These are phyloP conservation scores for Colletotrichum viniferum DNA, from an alignment of 2,329 filamentous ascomycete genomes.

Conservation along the genomic window DNA sequence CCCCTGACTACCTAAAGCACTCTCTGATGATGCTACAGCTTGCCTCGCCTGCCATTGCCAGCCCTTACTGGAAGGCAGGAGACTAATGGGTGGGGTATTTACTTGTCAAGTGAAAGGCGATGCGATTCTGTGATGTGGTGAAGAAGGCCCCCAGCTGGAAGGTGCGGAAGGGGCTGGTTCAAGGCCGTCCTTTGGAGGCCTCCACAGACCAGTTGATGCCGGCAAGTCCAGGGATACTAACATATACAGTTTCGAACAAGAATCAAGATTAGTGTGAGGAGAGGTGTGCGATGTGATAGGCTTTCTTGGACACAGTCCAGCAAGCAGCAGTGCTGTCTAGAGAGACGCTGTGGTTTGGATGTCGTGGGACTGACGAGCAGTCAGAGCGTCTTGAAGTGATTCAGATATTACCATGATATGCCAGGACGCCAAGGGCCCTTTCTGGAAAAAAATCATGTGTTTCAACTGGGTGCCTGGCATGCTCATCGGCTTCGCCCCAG, in stretches of 20 bases:
- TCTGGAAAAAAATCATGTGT: accelerated
- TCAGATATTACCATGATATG: accelerated
- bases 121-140: neutral
- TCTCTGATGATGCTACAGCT: neutral
- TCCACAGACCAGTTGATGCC: neutral
- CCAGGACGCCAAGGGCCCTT: accelerated
- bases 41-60: neutral
- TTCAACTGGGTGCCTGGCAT: neutral
- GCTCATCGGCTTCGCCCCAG: neutral
- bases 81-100: accelerated
- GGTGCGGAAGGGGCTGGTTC: neutral
- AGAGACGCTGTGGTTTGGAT: neutral
- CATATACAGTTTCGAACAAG: too few species aligned
- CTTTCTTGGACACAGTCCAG: neutral
- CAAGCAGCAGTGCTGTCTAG: neutral
- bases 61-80: neutral
- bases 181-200: neutral
- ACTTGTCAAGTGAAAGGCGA: neutral
- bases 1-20: neutral
- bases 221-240: neutral
- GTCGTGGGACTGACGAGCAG: neutral
- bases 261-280: too few species aligned
- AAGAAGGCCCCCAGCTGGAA: neutral
- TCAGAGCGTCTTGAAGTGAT: neutral
- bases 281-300: too few species aligned